Evolutionary conservation across 331 rosid species (phyloP), one percentile per base, ranked within the genome.

Genomic region (Malus hybrid): DNA sequence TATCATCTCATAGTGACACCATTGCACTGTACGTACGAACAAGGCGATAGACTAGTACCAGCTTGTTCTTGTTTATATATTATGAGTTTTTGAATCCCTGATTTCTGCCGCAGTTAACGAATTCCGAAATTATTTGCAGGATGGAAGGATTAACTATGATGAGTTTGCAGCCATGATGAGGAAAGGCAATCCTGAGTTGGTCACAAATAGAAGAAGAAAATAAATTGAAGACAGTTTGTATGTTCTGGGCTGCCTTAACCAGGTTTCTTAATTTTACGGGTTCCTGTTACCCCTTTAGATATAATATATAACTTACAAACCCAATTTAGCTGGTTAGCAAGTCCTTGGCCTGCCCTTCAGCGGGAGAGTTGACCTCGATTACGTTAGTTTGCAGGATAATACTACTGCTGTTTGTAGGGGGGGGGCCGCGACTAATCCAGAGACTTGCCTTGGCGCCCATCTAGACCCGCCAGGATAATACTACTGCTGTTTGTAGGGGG

Each of bases 91-190:
- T 44, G 50, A 11, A 44, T 6, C 15, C 50, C 15, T 44, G 50
- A 44, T 50, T 60, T 58, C 10, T 57, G 11, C 3, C 32, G 66
- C 48, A n/a, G n/a, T 26, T 62, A 20, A 77, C 11, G 32, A 70
- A 19, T 61, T 72, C 32, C 72, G 16, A 30, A 73, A 39, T 68
- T 58, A 56, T 81, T 76, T 76, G 64, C 96, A 91, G 98, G 97
- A 93, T 75, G 97, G 93, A 63, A 90, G 91, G 76, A 91, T 93
- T 46, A 91, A 93, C 86, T 91, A 93, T 50, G 96, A 93, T 6
- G 98, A 91, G 79, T 91, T 93, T 75, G 97, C 76, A 48, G 93
- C 96, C 34, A 93, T 93, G 98, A 93, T 93, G 97, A 93, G 91
- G 87, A 93, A 88, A 82, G 98, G 98, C 75, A 83, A 83, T 78